Evolutionary conservation across 2,329 filamentous ascomycete species (phyloP), one percentile per base, ranked within the genome.

Genomic region (Cyclaneusma minus): DNA sequence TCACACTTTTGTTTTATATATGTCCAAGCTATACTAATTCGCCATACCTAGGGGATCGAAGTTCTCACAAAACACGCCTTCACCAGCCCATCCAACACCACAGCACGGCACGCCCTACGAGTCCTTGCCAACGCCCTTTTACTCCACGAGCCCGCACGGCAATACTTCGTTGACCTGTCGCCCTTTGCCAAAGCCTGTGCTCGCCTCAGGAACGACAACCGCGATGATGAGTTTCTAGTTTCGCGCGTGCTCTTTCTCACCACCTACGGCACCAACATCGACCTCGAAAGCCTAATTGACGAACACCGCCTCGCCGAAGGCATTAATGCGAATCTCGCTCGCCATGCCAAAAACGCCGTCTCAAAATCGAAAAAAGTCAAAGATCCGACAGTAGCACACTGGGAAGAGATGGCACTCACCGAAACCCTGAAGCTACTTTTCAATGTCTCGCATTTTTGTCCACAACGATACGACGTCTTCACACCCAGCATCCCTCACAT

Each of bases 371-470:
- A 42, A 26, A 39, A 42, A 19, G 28, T 32, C 11, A 41, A 38
- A 24, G 13, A 25, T 11, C 11, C 24, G 13, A 18, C 24, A 11
- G 39, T 39, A n/a, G 23, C 38, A 6, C 55, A 68, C 0, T 79
- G 85, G 63, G 71, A 78, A 36, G 71, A 78, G 31, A 71, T 87
- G 68, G 83, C 85, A 1, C 60, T 95, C 19, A 63, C 62, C 6
- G 87, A 95, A 49, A 87, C 79, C 0, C 56, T 89, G 25, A 94
- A 92, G 44, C 62, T 95, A 21, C 55, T 92, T 27, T 95, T 91
- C 60, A 94, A 94, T 49, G 61, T 93, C 28, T 79, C 78, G 2
- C 74, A 85, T 40, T 72, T 74, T 42, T 77, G 75, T 41, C 68
- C 72, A 4, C 61, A 73, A 21, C 60, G 75, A 14, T 52, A 56